These are phyloP conservation scores for Phlegmacium glaucopus DNA, from an alignment of 768 basidiomycete genomes.

Conservation along the genomic window DNA sequence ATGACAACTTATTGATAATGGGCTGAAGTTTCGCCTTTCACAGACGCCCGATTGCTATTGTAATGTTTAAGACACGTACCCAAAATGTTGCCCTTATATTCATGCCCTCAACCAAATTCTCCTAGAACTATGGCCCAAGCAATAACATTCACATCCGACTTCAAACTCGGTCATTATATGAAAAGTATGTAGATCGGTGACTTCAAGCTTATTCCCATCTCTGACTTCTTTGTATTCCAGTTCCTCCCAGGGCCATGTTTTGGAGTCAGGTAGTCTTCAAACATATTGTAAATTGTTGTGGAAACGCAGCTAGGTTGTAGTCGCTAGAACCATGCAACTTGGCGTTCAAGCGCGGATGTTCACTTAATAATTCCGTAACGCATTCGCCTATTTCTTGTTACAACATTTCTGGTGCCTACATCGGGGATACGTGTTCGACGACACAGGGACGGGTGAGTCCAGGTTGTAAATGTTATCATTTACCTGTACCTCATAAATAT, in stretches of 20 bases:
- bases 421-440: slow-evolving; percentile 43
- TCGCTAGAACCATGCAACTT: slow-evolving; percentile 73
- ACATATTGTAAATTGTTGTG: no score
- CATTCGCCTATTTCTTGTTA: slow-evolving; percentile 1
- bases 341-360: slow-evolving; percentile 80
- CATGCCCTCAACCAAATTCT: not conserved
- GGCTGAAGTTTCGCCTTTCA: slow-evolving; percentile 56
- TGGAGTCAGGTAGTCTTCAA: slow-evolving; percentile 65
- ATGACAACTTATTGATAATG: not conserved
- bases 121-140: slow-evolving; percentile 37
- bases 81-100: slow-evolving; percentile 33
- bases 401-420: not conserved
- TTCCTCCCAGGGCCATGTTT: slow-evolving; percentile 69
- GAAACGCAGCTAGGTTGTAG: no score
- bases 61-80: slow-evolving; percentile 83
- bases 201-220: slow-evolving; percentile 3
- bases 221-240: slow-evolving; percentile 16
- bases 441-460: slow-evolving; percentile 45
- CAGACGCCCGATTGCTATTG: slow-evolving; percentile 75
- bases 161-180: slow-evolving; percentile 80
- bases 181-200: slow-evolving; percentile 57
- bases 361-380: slow-evolving; percentile 59
- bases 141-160: slow-evolving; percentile 65
- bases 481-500: slow-evolving; percentile 35
- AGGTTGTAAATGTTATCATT: slow-evolving; percentile 6